Percentiles rank a stretch among this genome's conserved stretches.
phyloP scores from a whole-genome alignment of 2,329 filamentous ascomycete genomes.

The Furcasterigmium furcatum region DNA sequence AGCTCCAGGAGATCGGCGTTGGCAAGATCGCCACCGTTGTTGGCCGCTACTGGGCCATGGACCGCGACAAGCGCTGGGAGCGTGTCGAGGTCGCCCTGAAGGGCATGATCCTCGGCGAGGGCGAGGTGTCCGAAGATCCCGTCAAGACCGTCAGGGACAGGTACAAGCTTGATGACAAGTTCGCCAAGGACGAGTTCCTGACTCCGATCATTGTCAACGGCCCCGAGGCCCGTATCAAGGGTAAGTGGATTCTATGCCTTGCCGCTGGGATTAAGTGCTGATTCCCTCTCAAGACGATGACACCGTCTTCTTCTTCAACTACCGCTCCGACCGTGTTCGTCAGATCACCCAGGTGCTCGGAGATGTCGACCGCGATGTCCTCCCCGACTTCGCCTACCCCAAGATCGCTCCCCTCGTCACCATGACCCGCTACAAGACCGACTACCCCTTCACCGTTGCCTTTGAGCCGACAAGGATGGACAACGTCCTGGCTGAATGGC shows the following conservation, averaged over 20 bases:
- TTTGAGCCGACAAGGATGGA: slow-evolving; percentile 95
- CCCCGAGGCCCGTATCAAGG: slow-evolving; percentile 79
- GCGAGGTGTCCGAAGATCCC: slow-evolving; percentile 80
- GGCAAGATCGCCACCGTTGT: slow-evolving; percentile 91
- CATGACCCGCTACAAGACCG: slow-evolving; percentile 98
- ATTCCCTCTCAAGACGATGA: slow-evolving; percentile 66
- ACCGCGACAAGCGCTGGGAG: slow-evolving; percentile 99
- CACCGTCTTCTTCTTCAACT: slow-evolving; percentile 99
- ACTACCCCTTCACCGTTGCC: slow-evolving; percentile 88
- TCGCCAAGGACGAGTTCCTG: slow-evolving; percentile 94
- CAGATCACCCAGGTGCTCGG: slow-evolving; percentile 95
- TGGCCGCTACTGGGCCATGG: slow-evolving; percentile 97
- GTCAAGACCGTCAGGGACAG: slow-evolving; percentile 83
- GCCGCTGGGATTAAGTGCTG: not conserved
- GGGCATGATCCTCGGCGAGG: slow-evolving; percentile 81
- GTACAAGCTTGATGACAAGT: slow-evolving; percentile 66
- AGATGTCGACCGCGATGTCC: slow-evolving; percentile 85
- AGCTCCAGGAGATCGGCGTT: slow-evolving; percentile 76
- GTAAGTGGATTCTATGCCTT: slow-evolving; percentile 36
- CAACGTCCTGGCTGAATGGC: slow-evolving; percentile 97
- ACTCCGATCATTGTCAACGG: slow-evolving; percentile 96
- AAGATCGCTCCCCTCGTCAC: slow-evolving; percentile 82
- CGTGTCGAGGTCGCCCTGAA: slow-evolving; percentile 86
- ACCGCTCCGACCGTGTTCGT: slow-evolving; percentile 94
- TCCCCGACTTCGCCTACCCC: slow-evolving; percentile 89